Evolutionary conservation across 2,329 filamentous ascomycete genomes (phyloP).

Genomic region (Aspergillus intermedius): DNA sequence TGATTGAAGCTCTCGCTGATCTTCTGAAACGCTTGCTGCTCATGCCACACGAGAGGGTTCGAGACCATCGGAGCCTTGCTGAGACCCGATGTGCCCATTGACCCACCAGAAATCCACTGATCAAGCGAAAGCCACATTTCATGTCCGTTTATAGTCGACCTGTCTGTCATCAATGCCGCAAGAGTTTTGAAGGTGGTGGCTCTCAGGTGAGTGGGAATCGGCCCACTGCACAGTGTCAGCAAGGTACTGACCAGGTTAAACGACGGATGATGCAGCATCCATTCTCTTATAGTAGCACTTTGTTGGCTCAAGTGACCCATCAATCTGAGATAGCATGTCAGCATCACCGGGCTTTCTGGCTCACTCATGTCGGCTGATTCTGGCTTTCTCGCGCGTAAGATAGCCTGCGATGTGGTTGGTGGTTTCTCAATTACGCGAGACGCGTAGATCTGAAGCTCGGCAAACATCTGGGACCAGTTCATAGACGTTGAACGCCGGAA

Average conservation of each 20-base stretch:
- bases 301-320: slow-evolving; percentile 74
- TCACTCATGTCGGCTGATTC: slow-evolving; percentile 68
- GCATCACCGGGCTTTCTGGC: slow-evolving; percentile 91
- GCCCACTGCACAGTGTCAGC: slow-evolving; percentile 70
- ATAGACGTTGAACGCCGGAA: slow-evolving; percentile 76
- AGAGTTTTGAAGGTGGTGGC: slow-evolving; percentile 79
- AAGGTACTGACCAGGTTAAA: slow-evolving; percentile 68
- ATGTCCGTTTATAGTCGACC: slow-evolving; percentile 60
- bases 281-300: slow-evolving; percentile 65
- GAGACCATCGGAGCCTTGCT: slow-evolving; percentile 37
- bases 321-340: slow-evolving; percentile 86
- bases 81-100: slow-evolving; percentile 38
- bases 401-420: slow-evolving; percentile 46
- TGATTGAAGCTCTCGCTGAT: slow-evolving; percentile 78
- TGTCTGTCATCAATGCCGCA: slow-evolving; percentile 67
- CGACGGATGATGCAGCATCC: slow-evolving; percentile 61
- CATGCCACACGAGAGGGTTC: slow-evolving; percentile 36
- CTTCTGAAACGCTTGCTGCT: slow-evolving; percentile 63
- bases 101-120: slow-evolving; percentile 62
- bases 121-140: slow-evolving; percentile 77
- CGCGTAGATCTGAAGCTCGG: slow-evolving; percentile 79
- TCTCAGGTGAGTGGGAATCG: slow-evolving; percentile 68
- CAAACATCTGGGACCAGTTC: slow-evolving; percentile 89
- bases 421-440: slow-evolving; percentile 70
- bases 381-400: slow-evolving; percentile 55